Percentiles rank a stretch among this genome's conserved stretches.
Evolutionary conservation across 345 rosid species (phyloP).

Genomic region (Syzygium aromaticum): DNA sequence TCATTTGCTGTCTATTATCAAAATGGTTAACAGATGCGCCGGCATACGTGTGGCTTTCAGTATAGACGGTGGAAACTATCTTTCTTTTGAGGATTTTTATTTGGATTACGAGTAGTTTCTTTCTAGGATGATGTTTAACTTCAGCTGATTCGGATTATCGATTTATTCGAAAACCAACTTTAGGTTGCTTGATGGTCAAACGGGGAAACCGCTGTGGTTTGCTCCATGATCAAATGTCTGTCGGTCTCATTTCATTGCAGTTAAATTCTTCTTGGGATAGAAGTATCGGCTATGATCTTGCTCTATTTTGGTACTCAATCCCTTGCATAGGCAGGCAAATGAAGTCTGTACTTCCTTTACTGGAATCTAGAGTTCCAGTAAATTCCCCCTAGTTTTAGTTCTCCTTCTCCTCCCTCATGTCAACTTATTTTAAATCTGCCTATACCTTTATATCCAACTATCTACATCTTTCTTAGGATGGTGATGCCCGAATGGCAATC

Average conservation of each 20-base stretch:
- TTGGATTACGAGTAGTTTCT: background rate
- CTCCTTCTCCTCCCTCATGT: constrained; percentile 1
- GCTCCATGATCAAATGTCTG: background rate
- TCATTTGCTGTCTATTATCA: no score
- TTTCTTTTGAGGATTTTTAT: background rate
- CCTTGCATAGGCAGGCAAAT: background rate
- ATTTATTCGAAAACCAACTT: no score
- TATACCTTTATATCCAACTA: background rate
- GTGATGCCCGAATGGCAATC: constrained; percentile 65
- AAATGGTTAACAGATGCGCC: no score
- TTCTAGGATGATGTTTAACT: background rate
- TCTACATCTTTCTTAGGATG: constrained; percentile 30
- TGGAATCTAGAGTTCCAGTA: background rate
- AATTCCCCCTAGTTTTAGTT: background rate
- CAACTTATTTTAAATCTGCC: background rate
- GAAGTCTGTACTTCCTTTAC: background rate
- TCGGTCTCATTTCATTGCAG: background rate
- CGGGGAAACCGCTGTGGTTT: background rate
- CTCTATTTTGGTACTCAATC: background rate
- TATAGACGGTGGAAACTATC: background rate
- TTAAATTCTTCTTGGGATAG: background rate
- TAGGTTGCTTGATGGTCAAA: background rate
- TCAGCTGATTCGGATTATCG: background rate
- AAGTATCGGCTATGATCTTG: background rate
- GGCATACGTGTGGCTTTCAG: background rate